Conservation (phyloP, 305 asterid species). For the Solanum hybrid region DNA sequence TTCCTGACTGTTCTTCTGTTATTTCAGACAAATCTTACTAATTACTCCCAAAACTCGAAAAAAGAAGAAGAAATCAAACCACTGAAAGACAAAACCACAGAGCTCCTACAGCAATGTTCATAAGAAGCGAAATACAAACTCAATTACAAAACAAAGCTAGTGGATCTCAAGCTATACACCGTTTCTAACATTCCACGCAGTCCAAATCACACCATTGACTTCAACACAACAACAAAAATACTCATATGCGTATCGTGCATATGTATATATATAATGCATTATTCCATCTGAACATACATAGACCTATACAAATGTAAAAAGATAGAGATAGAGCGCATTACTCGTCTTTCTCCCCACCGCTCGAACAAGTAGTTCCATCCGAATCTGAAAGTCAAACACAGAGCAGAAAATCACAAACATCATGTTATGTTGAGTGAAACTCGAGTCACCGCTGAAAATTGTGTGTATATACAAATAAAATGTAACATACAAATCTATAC, state of each 20-base stretch:
- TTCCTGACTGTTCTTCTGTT: background rate
- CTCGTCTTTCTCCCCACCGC: conserved; percentile 70
- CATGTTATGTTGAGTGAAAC: conserved; percentile 8
- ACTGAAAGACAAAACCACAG: background rate
- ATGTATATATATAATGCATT: background rate
- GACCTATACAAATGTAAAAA: background rate
- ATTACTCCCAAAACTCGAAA: background rate
- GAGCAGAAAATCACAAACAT: conserved; percentile 2
- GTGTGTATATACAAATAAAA: conserved; percentile 14
- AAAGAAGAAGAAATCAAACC: background rate
- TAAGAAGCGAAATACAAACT: conserved; percentile 1
- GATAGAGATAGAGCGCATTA: conserved; percentile 22
- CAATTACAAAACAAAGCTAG: conserved; percentile 20
- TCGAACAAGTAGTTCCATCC: conserved; percentile 46
- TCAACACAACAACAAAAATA: background rate
- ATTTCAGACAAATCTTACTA: background rate
- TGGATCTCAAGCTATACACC: conserved; percentile 23
- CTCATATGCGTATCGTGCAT: background rate
- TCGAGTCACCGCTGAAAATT: conserved; percentile 4
- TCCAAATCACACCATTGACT: background rate
- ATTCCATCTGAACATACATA: background rate
- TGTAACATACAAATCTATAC: conserved; percentile 16
- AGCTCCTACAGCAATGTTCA: background rate
- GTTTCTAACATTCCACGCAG: background rate
- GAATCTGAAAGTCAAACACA: conserved; percentile 53